Conservation (phyloP, 2,329 filamentous ascomycete species). For the Hymenoscyphus occultus region DNA sequence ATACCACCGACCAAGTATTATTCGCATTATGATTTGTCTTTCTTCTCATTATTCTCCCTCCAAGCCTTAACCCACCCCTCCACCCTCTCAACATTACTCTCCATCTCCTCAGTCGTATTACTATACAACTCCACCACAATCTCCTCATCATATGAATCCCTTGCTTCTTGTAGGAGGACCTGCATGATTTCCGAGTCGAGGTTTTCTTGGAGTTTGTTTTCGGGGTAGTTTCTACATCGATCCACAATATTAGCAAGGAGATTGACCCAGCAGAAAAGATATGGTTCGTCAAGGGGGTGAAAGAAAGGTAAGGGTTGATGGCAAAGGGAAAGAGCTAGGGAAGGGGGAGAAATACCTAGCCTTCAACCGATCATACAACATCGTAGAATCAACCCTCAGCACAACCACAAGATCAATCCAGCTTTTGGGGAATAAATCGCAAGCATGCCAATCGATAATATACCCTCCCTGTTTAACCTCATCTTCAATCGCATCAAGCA, state of each 20-base stretch:
- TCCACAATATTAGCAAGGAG: neutral
- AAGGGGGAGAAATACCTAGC: constrained; percentile 52
- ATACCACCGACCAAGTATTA: neutral
- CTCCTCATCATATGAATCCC: constrained; percentile 79
- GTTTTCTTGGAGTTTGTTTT: constrained; percentile 91
- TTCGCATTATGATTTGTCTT: constrained; percentile 16
- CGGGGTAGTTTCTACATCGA: constrained; percentile 67
- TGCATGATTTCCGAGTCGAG: constrained; percentile 98
- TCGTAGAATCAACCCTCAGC: constrained; percentile 72
- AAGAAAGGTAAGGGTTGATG: neutral
- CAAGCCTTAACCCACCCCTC: constrained; percentile 79
- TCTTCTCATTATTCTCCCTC: constrained; percentile 61
- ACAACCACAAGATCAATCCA: constrained; percentile 97
- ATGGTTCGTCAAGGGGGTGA: neutral
- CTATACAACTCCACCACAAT: constrained; percentile 88
- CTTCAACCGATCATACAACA: constrained; percentile 80
- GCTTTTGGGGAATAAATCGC: constrained; percentile 87
- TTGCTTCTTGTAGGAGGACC: constrained; percentile 84
- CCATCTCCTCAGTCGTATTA: constrained; percentile 79
- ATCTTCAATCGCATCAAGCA: constrained; percentile 86
- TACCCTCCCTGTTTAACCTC: constrained; percentile 75
- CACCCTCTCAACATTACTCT: constrained; percentile 81
- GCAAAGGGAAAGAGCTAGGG: no score
- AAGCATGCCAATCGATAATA: constrained; percentile 97
- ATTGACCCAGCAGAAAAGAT: neutral